Conservation (phyloP, 2,329 filamentous ascomycete species). For the Pleurostoma richardsiae region DNA sequence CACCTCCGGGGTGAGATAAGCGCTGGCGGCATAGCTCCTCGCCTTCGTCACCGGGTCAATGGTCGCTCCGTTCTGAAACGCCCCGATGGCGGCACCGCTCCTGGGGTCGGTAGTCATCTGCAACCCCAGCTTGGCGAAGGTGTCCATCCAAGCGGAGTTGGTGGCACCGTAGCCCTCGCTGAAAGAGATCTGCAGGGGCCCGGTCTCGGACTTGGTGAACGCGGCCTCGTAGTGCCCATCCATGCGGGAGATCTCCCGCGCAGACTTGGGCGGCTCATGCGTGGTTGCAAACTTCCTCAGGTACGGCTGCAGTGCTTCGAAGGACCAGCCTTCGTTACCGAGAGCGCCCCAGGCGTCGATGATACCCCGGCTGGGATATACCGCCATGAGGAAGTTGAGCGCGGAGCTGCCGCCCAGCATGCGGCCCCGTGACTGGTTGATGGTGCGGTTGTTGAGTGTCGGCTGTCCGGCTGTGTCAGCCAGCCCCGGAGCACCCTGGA, state of each 20-base stretch:
- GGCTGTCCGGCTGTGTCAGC: conserved; percentile 8
- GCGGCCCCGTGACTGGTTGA: conserved; percentile 24
- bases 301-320: conserved; percentile 21
- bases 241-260: background rate
- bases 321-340: conserved; percentile 19
- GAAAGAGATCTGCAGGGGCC: conserved; percentile 30
- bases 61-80: conserved; percentile 7
- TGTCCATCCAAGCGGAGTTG: conserved; percentile 29
- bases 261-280: conserved; percentile 6
- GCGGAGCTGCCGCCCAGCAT: conserved; percentile 24
- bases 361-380: conserved; percentile 17
- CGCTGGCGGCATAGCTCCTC: conserved; percentile 7
- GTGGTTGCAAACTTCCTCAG: conserved; percentile 26
- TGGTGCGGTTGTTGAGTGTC: conserved; percentile 20
- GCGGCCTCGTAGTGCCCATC: background rate
- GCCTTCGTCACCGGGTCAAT: conserved; percentile 9
- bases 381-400: conserved; percentile 19
- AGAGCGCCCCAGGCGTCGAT: conserved; percentile 21
- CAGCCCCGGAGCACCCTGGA: background rate
- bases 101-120: conserved; percentile 5
- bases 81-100: conserved; percentile 1
- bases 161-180: conserved; percentile 22
- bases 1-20: conserved; percentile 8
- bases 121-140: conserved; percentile 19
- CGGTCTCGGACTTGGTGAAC: conserved; percentile 16